These are phyloP conservation scores for Artemisia tridentata DNA, from an alignment of 129 eudicot genomes.

Conservation along the genomic window DNA sequence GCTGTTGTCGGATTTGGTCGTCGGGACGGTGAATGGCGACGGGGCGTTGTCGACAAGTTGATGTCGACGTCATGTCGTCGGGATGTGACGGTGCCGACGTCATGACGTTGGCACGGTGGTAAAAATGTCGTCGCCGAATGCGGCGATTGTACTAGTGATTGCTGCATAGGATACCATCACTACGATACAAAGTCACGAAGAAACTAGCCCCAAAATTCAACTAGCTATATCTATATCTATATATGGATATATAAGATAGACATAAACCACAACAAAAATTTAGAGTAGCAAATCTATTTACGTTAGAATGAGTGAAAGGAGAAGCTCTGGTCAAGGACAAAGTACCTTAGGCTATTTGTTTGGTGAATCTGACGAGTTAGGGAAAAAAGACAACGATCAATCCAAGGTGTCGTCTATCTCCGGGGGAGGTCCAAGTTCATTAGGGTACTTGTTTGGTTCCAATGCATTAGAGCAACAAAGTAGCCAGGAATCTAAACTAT, in stretches of 20 bases:
- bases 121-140: too few species aligned
- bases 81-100: too few species aligned
- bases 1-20: too few species aligned
- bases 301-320: slow-evolving; percentile 49
- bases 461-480: slow-evolving; percentile 25
- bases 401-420: slow-evolving; percentile 7
- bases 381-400: background rate
- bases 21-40: too few species aligned
- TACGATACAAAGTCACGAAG: too few species aligned
- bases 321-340: slow-evolving; percentile 34
- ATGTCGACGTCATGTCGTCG: too few species aligned
- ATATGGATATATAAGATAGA: background rate
- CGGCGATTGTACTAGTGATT: too few species aligned
- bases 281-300: slow-evolving; percentile 1
- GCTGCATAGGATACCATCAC: too few species aligned
- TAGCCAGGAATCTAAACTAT: slow-evolving; percentile 13
- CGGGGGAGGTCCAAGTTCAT: slow-evolving; percentile 63
- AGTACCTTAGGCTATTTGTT: slow-evolving; percentile 30
- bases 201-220: too few species aligned
- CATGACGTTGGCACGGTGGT: too few species aligned
- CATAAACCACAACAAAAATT: background rate
- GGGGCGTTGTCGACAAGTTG: too few species aligned
- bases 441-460: slow-evolving; percentile 57
- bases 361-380: slow-evolving; percentile 14
- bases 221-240: background rate